A percentile compares a stretch with the other conserved stretches of the same genome.
Conservation (phyloP, 805 yeast genomes). For the Sugiyamaella qingdaonensis region DNA sequence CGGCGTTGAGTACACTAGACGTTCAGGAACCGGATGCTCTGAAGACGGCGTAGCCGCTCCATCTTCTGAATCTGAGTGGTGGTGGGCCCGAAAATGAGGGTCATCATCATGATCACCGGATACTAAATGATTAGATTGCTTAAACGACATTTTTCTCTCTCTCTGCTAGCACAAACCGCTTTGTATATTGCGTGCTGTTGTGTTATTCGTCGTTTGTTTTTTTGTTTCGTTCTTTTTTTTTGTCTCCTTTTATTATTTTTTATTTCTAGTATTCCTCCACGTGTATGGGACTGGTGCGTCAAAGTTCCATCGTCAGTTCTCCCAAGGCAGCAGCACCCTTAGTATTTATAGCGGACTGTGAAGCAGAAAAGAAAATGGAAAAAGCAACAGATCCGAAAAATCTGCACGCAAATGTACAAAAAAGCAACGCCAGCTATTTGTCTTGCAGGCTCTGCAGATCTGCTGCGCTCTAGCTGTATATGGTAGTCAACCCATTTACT, state of each 20-base stretch:
- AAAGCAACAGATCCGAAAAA: background rate
- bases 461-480: background rate
- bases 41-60: background rate
- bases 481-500: background rate
- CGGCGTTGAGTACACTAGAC: background rate
- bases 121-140: background rate
- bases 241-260: background rate
- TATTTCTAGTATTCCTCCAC: too few species aligned
- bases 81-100: slow-evolving; percentile 9
- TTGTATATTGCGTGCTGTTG: background rate
- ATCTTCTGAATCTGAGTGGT: slow-evolving; percentile 6
- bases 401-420: background rate
- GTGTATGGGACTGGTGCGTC: too few species aligned
- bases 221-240: background rate
- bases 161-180: too few species aligned
- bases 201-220: background rate
- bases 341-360: background rate
- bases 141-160: background rate
- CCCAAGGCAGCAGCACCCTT: background rate
- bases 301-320: background rate
- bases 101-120: slow-evolving; percentile 2
- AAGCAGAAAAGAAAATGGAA: background rate
- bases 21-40: background rate
- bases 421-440: background rate
- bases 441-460: background rate